Conservation (phyloP, 345 rosid genomes). For the Psidium friedrichsthalianum region DNA sequence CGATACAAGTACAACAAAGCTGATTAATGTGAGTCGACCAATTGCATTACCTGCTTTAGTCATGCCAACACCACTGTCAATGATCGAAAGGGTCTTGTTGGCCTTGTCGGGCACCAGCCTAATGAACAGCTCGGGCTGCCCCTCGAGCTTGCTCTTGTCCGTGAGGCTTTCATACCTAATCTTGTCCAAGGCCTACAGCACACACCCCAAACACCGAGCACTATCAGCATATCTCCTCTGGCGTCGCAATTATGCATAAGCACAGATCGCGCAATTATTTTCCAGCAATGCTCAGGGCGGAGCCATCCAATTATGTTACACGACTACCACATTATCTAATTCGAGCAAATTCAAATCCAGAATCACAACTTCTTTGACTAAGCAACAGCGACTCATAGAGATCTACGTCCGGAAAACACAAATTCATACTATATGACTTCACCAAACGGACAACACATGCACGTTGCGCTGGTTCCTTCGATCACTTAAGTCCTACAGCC, state of each 20-base stretch:
- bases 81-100: conserved; percentile 27
- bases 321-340: not conserved
- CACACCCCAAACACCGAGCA: not conserved
- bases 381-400: too few relatives aligned
- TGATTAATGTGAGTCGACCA: not conserved
- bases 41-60: conserved; percentile 29
- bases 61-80: conserved; percentile 36
- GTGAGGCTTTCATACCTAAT: conserved; percentile 30
- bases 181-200: conserved; percentile 25
- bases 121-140: conserved; percentile 31
- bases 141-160: conserved; percentile 39
- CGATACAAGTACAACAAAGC: not conserved
- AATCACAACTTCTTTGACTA: not conserved
- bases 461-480: not conserved
- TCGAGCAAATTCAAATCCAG: not conserved
- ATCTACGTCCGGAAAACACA: not conserved
- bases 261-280: not conserved
- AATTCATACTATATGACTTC: not conserved
- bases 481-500: not conserved
- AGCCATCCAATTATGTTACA: not conserved
- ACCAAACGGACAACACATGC: not conserved
- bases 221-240: not conserved
- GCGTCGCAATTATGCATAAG: not conserved
- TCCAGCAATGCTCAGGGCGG: not conserved
- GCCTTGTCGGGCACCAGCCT: conserved; percentile 32